These are phyloP conservation scores for Talaromyces islandicus DNA, from an alignment of 2,329 filamentous ascomycete species.

Conservation along the genomic window DNA sequence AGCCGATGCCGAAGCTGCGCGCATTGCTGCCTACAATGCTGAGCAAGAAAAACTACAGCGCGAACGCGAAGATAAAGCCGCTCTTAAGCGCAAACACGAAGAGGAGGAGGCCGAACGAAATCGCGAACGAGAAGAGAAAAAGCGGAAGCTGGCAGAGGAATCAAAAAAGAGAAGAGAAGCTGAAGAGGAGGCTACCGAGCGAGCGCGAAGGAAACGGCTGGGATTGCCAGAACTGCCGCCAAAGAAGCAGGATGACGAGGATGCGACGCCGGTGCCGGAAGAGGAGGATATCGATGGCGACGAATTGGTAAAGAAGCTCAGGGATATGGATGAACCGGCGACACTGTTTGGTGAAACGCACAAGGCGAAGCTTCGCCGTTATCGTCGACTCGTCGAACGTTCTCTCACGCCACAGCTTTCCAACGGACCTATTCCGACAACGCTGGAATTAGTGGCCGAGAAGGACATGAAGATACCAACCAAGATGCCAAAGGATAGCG, in stretches of 20 bases:
- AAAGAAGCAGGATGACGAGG: constrained; percentile 14
- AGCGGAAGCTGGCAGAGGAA: constrained; percentile 72
- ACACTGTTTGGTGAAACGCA: constrained; percentile 78
- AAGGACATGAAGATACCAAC: constrained; percentile 79
- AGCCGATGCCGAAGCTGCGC: constrained; percentile 76
- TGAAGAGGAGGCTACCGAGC: constrained; percentile 67
- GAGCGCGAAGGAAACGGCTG: constrained; percentile 64
- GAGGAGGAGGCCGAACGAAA: constrained; percentile 72
- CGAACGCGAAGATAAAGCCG: constrained; percentile 62
- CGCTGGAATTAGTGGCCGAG: constrained; percentile 70
- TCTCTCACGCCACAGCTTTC: constrained; percentile 44
- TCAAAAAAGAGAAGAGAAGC: constrained; percentile 64
- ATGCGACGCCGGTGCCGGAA: constrained; percentile 27
- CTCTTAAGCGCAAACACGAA: constrained; percentile 81
- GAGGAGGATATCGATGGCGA: constrained; percentile 64
- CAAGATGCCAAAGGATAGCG: constrained; percentile 47
- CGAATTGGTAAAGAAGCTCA: constrained; percentile 62
- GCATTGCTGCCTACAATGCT: constrained; percentile 70
- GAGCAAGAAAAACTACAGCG: constrained; percentile 71
- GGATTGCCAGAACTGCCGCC: constrained; percentile 69
- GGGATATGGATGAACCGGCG: constrained; percentile 66
- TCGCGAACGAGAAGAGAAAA: constrained; percentile 72
- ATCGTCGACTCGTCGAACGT: constrained; percentile 54
- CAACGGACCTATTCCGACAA: constrained; percentile 80
- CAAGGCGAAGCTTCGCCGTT: constrained; percentile 61